Evolutionary conservation across 2,329 filamentous ascomycete genomes (phyloP).

Genomic region (Geosmithia morbida): DNA sequence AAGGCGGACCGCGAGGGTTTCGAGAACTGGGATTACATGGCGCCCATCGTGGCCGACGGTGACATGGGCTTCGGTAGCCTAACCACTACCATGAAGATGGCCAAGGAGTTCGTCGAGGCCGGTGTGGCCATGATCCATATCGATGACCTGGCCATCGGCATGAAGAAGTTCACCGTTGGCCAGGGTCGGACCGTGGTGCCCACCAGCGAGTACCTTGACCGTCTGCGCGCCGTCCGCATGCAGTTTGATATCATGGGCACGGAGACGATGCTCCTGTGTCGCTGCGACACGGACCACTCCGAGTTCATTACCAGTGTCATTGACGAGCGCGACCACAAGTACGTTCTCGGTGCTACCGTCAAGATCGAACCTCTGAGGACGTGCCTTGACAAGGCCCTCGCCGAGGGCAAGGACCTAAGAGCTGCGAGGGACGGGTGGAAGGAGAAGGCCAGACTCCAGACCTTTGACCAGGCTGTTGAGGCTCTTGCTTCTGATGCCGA

Average conservation of each 20-base stretch:
- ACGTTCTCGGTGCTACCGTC: constrained; percentile 20
- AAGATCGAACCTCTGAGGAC: constrained; percentile 6
- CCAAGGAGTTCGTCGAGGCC: constrained; percentile 22
- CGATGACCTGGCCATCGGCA: constrained; percentile 24
- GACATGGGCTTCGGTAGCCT: constrained; percentile 27
- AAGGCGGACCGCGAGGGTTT: constrained; percentile 13
- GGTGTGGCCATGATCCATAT: constrained; percentile 27
- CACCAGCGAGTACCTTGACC: constrained; percentile 20
- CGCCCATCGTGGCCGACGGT: constrained; percentile 23
- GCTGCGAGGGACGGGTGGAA: constrained; percentile 16
- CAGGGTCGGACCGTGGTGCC: constrained; percentile 23
- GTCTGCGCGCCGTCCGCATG: constrained; percentile 19
- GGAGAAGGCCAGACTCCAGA: constrained; percentile 12
- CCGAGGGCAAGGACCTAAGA: constrained; percentile 10
- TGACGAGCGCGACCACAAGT: constrained; percentile 21
- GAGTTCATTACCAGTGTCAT: constrained; percentile 21
- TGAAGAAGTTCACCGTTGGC: constrained; percentile 27
- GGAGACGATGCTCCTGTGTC: constrained; percentile 20
- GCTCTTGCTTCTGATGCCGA: constrained; percentile 10
- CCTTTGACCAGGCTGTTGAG: constrained; percentile 19
- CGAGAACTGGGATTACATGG: constrained; percentile 22
- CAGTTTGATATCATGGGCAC: constrained; percentile 24
- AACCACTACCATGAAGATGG: constrained; percentile 23
- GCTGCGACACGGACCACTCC: constrained; percentile 20
- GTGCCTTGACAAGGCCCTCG: constrained; percentile 5